Evolutionary conservation across 1,139 yeast genomes (phyloP).

Genomic region (Nematodospora anomalae): DNA sequence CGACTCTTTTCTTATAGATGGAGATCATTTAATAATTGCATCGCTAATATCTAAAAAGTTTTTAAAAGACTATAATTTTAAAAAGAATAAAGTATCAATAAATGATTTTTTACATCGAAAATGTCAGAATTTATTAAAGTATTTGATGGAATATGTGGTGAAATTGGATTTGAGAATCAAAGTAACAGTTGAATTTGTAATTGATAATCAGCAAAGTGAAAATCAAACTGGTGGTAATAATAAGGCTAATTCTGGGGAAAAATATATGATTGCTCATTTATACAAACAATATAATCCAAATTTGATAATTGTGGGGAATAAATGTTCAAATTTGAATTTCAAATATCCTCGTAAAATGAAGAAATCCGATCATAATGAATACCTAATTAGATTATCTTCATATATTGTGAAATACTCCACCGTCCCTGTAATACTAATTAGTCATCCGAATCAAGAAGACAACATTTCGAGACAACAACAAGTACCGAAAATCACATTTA

Average conservation of each 20-base stretch:
- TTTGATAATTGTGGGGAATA: slow-evolving; percentile 40
- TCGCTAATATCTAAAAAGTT: slow-evolving; percentile 37
- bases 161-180: slow-evolving; percentile 36
- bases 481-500: slow-evolving; percentile 11
- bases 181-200: slow-evolving; percentile 55
- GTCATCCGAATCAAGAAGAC: neutral
- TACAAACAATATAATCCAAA: slow-evolving; percentile 45
- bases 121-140: slow-evolving; percentile 41
- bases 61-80: slow-evolving; percentile 20
- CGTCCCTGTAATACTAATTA: slow-evolving; percentile 40
- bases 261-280: slow-evolving; percentile 37
- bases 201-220: slow-evolving; percentile 27
- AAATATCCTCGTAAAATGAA: slow-evolving; percentile 40
- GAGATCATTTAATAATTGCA: slow-evolving; percentile 41
- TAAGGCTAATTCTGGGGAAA: slow-evolving; percentile 25
- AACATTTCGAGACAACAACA: neutral
- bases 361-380: slow-evolving; percentile 21
- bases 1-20: slow-evolving; percentile 32
- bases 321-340: slow-evolving; percentile 43
- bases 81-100: slow-evolving; percentile 15
- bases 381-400: slow-evolving; percentile 39
- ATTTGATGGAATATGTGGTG: slow-evolving; percentile 27
- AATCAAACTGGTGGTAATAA: slow-evolving; percentile 7
- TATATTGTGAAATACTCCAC: slow-evolving; percentile 43
- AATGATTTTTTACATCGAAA: slow-evolving; percentile 37